These are phyloP conservation scores for Pleomassaria siparia DNA, from an alignment of 2,329 filamentous ascomycete genomes.

Conservation along the genomic window DNA sequence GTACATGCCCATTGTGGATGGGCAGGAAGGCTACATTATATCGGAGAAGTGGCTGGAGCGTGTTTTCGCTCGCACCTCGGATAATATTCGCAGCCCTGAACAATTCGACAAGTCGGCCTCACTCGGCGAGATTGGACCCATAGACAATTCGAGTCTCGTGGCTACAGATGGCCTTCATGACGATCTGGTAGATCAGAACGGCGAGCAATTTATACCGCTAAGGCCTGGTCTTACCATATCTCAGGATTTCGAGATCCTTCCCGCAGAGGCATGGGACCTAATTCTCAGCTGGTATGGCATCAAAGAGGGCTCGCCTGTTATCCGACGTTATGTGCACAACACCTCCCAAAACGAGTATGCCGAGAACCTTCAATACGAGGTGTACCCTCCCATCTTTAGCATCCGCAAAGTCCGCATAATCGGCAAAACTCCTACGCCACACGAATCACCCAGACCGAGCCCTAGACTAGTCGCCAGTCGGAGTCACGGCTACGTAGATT, in stretches of 20 bases:
- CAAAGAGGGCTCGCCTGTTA: conserved; percentile 67
- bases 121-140: conserved; percentile 70
- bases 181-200: conserved; percentile 42
- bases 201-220: conserved; percentile 67
- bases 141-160: conserved; percentile 81
- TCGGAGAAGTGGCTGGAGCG: conserved; percentile 74
- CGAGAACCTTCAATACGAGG: conserved; percentile 76
- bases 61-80: conserved; percentile 37
- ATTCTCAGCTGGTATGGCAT: conserved; percentile 82
- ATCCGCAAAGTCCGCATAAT: conserved; percentile 73
- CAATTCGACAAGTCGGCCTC: conserved; percentile 60
- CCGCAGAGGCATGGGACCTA: conserved; percentile 77
- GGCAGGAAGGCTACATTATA: conserved; percentile 75
- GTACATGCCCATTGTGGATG: conserved; percentile 62
- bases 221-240: conserved; percentile 64
- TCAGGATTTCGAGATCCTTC: conserved; percentile 77
- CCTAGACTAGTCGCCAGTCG: conserved; percentile 70
- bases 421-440: conserved; percentile 54
- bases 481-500: conserved; percentile 69
- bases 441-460: conserved; percentile 63
- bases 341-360: conserved; percentile 60
- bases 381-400: conserved; percentile 81
- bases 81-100: conserved; percentile 44
- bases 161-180: conserved; percentile 25
- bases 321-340: conserved; percentile 77